Evolutionary conservation across 306 rosid species (phyloP).

Genomic region (Crataegus laevigata): DNA sequence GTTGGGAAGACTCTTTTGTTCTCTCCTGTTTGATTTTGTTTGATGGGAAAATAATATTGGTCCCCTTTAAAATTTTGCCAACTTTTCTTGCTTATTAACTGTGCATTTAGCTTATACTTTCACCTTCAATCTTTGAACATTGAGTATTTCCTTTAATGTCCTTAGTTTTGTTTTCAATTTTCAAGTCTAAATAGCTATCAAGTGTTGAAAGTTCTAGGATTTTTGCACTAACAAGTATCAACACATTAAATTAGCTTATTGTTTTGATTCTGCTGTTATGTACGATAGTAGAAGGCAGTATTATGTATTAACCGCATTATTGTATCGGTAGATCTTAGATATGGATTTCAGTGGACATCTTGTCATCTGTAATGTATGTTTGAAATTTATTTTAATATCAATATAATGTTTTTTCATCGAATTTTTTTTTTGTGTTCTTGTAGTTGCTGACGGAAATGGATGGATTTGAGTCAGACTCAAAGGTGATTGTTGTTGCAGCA

Average conservation of each 20-base stretch:
- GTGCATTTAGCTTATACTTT: neutral
- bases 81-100: neutral
- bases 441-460: constrained; percentile 98
- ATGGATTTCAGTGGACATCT: neutral
- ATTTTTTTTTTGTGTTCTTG: constrained; percentile 8
- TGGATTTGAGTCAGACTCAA: constrained; percentile 88
- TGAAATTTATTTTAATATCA: neutral
- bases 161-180: constrained; percentile 2
- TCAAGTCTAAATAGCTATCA: neutral
- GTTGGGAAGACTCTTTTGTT: neutral
- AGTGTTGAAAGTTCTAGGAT: no score
- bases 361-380: neutral
- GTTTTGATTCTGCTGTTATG: neutral
- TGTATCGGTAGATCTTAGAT: neutral
- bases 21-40: neutral
- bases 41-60: neutral
- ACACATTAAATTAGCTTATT: neutral
- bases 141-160: neutral
- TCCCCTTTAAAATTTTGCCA: neutral
- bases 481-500: constrained; percentile 87
- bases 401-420: neutral
- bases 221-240: no score
- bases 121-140: neutral
- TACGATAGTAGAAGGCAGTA: neutral
- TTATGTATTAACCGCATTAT: neutral